phyloP scores from a whole-genome alignment of 2,329 filamentous ascomycete genomes.

The Botrytis tulipae region DNA sequence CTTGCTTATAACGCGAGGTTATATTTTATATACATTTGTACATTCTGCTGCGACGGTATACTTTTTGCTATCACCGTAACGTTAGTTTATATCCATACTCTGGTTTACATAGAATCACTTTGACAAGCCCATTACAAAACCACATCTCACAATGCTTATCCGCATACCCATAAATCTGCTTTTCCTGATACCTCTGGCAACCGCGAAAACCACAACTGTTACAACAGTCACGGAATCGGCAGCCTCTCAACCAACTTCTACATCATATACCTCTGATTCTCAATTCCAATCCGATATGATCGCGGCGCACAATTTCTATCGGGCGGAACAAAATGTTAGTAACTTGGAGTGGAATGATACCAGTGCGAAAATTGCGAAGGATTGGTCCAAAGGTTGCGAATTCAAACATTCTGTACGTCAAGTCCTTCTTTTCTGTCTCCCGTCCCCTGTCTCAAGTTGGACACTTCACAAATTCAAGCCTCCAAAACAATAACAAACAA shows the following conservation, averaged over 20 bases:
- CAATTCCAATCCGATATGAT: constrained; percentile 55
- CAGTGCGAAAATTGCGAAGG: constrained; percentile 52
- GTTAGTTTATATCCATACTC: background rate
- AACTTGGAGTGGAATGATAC: constrained; percentile 64
- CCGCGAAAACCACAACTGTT: background rate
- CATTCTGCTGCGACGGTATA: background rate
- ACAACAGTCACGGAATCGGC: background rate
- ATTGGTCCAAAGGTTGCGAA: constrained; percentile 48
- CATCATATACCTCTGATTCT: constrained; percentile 44
- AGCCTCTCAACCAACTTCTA: constrained; percentile 18
- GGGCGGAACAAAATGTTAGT: constrained; percentile 59
- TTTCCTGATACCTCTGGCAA: background rate
- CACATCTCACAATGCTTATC: background rate
- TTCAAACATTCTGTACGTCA: constrained; percentile 52
- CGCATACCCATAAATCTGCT: background rate
- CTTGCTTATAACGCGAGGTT: background rate
- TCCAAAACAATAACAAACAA: background rate
- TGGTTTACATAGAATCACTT: background rate
- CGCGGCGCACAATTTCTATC: constrained; percentile 65
- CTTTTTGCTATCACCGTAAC: background rate
- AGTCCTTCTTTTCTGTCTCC: background rate
- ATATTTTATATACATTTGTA: background rate
- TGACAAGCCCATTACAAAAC: background rate
- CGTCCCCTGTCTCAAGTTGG: background rate
- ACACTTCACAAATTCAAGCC: background rate